Evolutionary conservation across 2,329 filamentous ascomycete genomes (phyloP).

Genomic region (Talaromyces sp.): DNA sequence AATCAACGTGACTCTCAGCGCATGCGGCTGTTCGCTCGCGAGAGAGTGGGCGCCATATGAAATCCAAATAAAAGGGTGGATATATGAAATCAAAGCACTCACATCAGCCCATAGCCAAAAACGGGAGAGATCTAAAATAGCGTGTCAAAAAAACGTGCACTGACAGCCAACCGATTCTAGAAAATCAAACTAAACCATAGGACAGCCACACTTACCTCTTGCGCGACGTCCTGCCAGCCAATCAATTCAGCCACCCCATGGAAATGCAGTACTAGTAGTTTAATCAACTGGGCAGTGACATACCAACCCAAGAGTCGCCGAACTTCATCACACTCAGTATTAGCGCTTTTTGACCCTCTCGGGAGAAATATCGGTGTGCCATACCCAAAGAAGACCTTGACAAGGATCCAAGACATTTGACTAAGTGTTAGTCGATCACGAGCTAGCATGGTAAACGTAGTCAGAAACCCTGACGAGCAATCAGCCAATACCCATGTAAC

Average conservation of each 20-base stretch:
- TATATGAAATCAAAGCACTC: slow-evolving; percentile 10
- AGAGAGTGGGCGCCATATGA: neutral
- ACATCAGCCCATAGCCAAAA: slow-evolving; percentile 38
- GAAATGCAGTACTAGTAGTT: slow-evolving; percentile 11
- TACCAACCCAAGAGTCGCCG: slow-evolving; percentile 55
- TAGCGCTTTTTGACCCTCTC: neutral
- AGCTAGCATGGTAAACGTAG: slow-evolving; percentile 64
- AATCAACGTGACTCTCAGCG: slow-evolving; percentile 31
- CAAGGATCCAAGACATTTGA: slow-evolving; percentile 57
- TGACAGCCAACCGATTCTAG: slow-evolving; percentile 35
- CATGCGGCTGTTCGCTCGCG: slow-evolving; percentile 22
- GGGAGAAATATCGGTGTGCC: slow-evolving; percentile 20
- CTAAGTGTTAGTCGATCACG: slow-evolving; percentile 52
- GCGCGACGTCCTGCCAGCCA: slow-evolving; percentile 35
- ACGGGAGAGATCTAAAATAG: slow-evolving; percentile 31
- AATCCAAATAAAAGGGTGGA: neutral
- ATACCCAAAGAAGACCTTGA: slow-evolving; percentile 60
- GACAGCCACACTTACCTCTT: slow-evolving; percentile 34
- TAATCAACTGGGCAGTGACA: slow-evolving; percentile 28
- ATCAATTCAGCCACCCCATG: slow-evolving; percentile 38
- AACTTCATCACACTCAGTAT: slow-evolving; percentile 28
- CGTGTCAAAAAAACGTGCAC: slow-evolving; percentile 30
- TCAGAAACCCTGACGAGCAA: slow-evolving; percentile 67
- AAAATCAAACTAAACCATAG: slow-evolving; percentile 22
- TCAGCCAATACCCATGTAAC: neutral